Base-by-base conservation (phyloP, 441 rosid genomes). In the Pelargonium australe region DNA sequence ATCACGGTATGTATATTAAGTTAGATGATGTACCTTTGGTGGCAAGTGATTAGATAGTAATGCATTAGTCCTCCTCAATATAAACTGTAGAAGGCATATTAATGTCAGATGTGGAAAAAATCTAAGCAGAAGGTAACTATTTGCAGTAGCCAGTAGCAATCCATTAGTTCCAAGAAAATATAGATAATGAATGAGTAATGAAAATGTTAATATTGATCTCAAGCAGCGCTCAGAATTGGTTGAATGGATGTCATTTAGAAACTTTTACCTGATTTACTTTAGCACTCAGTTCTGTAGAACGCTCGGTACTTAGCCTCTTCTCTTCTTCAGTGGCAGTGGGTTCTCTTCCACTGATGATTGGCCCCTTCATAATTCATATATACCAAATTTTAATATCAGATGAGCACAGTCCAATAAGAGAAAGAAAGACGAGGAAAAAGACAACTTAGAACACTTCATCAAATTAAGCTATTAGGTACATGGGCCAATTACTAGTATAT, bases 1-100 rank as follows among this genome's bases (percentile, higher is more conserved):
- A 34, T 37, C 66, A 40, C 9, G 58, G 70, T 23, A 64, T 13
- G 12, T 5, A 23, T 16, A 67, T 55, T 76, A 55, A 65, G 55
- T 77, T 23, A 60, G 61, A 68, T 49, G 49, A 4, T 66, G 77
- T 77, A 95, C 99, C 96, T 95, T 95, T 68, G 99, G 99, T 62
- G 98, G 99, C 73, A 95, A 81, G 82, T 95, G 99, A 86, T 95
- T 92, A 72, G 99, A 95, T 70, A 95, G 80, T 80, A 95, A 77
- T 65, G 91, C 89, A 76, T 95, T 92, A 45, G 98, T 95, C 85
- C 99, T 86, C 80, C 98, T 92, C 87, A 95, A 82, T 57, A 95
- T 92, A 81, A 95, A 95, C 99, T 95, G 97, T 85, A 84, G 76
- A 63, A 75, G 12, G 25, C 47, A 63, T 44, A 23, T 44, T 63